Evolutionary conservation across 176 grass and related monocot genomes (phyloP).

Genomic region (Aegilops longissima): DNA sequence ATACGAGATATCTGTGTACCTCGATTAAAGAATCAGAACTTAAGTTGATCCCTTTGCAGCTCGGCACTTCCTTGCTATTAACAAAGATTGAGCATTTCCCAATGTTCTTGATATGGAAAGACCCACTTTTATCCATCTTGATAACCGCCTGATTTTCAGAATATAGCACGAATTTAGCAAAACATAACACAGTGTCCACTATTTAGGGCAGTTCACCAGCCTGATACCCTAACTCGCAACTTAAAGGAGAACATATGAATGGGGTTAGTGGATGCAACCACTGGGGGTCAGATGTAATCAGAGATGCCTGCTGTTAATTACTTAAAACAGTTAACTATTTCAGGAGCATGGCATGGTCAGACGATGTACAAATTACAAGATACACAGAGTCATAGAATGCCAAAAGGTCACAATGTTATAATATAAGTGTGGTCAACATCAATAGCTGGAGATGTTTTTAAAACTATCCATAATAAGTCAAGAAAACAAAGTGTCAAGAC

Average conservation of each 20-base stretch:
- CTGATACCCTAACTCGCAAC: neutral
- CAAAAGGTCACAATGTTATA: neutral
- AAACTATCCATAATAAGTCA: slow-evolving; percentile 1
- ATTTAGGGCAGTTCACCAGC: slow-evolving; percentile 9
- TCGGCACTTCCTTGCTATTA: slow-evolving; percentile 87
- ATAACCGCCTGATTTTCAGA: slow-evolving; percentile 70
- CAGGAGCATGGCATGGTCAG: neutral
- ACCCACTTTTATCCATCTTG: slow-evolving; percentile 89
- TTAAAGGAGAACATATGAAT: neutral
- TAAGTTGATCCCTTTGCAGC: slow-evolving; percentile 70
- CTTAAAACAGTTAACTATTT: neutral
- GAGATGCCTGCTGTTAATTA: neutral
- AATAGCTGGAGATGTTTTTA: slow-evolving; percentile 5
- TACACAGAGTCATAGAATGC: neutral
- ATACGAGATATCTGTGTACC: slow-evolving; percentile 39
- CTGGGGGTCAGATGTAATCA: neutral
- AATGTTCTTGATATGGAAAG: slow-evolving; percentile 87
- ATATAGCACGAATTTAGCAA: slow-evolving; percentile 27
- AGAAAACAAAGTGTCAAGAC: neutral
- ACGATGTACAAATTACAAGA: neutral
- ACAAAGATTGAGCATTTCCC: slow-evolving; percentile 89
- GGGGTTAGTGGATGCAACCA: slow-evolving; percentile 3
- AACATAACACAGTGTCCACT: slow-evolving; percentile 4
- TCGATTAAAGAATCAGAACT: slow-evolving; percentile 75
- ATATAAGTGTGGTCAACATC: neutral